Base-by-base conservation (phyloP, 2,329 filamentous ascomycete species). In the Fusarium napiforme region DNA sequence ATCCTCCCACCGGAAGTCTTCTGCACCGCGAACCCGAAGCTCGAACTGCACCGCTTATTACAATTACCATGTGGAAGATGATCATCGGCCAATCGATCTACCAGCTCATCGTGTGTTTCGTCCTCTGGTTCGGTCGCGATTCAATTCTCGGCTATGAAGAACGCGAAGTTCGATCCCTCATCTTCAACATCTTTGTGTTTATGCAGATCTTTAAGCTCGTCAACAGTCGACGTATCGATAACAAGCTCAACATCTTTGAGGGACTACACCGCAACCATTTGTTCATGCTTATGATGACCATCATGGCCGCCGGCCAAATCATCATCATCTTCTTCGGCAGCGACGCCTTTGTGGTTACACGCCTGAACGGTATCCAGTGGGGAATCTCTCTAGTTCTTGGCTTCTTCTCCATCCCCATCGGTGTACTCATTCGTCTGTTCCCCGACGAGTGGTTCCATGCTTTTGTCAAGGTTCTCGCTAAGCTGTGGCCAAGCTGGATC, bases 201-300 rank as follows among this genome's bases (percentile, higher is more conserved):
- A 91, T 92, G 88, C 91, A 93, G 76, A 91, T 93, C 69, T 93
- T 92, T 82, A 92, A 92, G 79, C 86, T 90, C 77, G 85, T 90
- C 81, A 92, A 91, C 82, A 90, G 88, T 78, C 85, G 90, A 39
- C 88, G 89, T 1, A 71, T 97, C 19, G 95, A 97, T 81, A 97
- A 97, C 83, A 90, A 90, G 64, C 92, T 96, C 84, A 97, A 97
- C 81, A 92, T 97, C 67, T 93, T 97, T 60, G 94, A 97, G 81
- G 93, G 93, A 62, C 89, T 75, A 0, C 43, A 74, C 37, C 63
- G 61, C 10, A 74, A 75, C 34, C 52, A 59, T 7, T 49, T 74
- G 12, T 74, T 75, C 30, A 67, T 77, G 64, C 71, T 75, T 9
- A 79, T 71, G 55, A 76, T 84, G 50, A 77, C 78, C 49, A 78